Percentiles rank a stretch among this genome's conserved stretches.
phyloP scores from a whole-genome alignment of 2,329 filamentous ascomycete genomes.

The Dactylellina haptotyla region DNA sequence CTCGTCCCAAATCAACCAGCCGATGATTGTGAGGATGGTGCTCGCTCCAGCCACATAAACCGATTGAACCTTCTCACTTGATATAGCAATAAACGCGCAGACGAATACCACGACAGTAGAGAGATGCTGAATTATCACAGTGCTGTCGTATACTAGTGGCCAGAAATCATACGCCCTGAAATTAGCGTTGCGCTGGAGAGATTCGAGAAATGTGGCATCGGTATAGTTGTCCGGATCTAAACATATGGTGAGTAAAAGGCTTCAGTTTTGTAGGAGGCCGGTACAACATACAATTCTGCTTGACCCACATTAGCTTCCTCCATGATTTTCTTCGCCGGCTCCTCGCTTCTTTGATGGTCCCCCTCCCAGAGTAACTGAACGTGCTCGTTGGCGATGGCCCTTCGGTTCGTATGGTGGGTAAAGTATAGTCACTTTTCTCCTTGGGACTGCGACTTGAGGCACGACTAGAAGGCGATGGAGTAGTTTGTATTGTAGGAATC shows the following conservation, averaged over 20 bases:
- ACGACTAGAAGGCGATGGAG: slow-evolving; percentile 6
- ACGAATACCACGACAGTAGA: slow-evolving; percentile 94
- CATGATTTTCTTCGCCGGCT: slow-evolving; percentile 65
- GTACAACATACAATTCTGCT: slow-evolving; percentile 80
- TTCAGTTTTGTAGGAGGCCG: not conserved
- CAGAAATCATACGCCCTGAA: slow-evolving; percentile 97
- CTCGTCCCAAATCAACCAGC: slow-evolving; percentile 88
- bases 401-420: slow-evolving; percentile 45
- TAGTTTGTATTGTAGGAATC: slow-evolving; percentile 28
- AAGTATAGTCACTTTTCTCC: slow-evolving; percentile 37
- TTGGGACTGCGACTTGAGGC: slow-evolving; percentile 41
- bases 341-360: slow-evolving; percentile 48
- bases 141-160: slow-evolving; percentile 93
- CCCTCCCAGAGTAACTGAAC: slow-evolving; percentile 44
- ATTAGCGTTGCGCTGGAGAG: slow-evolving; percentile 91
- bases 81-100: slow-evolving; percentile 91
- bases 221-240: slow-evolving; percentile 98
- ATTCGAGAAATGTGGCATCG: slow-evolving; percentile 94
- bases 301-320: slow-evolving; percentile 98
- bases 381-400: slow-evolving; percentile 40
- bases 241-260: slow-evolving; percentile 55
- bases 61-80: slow-evolving; percentile 84
- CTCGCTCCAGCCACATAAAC: slow-evolving; percentile 88
- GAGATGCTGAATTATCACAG: slow-evolving; percentile 95
- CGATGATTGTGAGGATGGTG: slow-evolving; percentile 81